Percentiles rank a stretch among this genome's conserved stretches.
Conservation (phyloP, 2,329 filamentous ascomycete genomes). For the Sporothrix humicola region DNA sequence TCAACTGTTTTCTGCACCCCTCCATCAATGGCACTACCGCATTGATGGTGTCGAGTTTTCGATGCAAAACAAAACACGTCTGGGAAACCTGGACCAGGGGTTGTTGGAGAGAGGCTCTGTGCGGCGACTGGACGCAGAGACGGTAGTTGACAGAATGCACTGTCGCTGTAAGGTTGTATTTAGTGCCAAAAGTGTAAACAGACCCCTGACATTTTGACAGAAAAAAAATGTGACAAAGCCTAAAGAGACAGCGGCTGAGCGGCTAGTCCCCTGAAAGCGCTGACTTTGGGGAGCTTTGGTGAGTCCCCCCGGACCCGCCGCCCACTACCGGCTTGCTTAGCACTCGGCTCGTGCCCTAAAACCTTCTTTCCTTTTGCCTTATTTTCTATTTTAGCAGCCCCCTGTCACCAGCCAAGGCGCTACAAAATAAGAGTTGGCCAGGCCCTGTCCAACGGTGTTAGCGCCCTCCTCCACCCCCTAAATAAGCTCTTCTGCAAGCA, state of each 20-base stretch:
- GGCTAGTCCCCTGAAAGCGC: not conserved
- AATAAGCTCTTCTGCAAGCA: constrained; percentile 1
- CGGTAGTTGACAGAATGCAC: not conserved
- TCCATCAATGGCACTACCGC: constrained; percentile 21
- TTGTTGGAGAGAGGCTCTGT: constrained; percentile 30
- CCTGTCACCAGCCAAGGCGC: not conserved
- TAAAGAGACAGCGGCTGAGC: not conserved
- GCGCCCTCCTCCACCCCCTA: not conserved
- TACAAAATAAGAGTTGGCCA: not conserved
- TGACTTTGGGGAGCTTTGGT: not conserved
- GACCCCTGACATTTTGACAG: not conserved
- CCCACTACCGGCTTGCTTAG: not conserved
- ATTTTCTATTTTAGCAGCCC: not conserved
- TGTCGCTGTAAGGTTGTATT: not conserved
- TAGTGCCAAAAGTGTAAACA: not conserved
- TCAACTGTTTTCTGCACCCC: no score
- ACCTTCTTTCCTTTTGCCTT: no score
- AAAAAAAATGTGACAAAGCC: not conserved
- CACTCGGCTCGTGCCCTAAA: constrained; percentile 2
- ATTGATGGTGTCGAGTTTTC: constrained; percentile 34
- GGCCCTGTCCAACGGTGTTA: not conserved
- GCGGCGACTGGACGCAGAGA: constrained; percentile 13
- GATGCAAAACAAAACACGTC: constrained; percentile 36
- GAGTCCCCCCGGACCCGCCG: not conserved
- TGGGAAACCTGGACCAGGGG: constrained; percentile 31